phyloP scores from a whole-genome alignment of 2,329 filamentous ascomycete genomes.

The Pseudopyrenochaeta lycopersici region DNA sequence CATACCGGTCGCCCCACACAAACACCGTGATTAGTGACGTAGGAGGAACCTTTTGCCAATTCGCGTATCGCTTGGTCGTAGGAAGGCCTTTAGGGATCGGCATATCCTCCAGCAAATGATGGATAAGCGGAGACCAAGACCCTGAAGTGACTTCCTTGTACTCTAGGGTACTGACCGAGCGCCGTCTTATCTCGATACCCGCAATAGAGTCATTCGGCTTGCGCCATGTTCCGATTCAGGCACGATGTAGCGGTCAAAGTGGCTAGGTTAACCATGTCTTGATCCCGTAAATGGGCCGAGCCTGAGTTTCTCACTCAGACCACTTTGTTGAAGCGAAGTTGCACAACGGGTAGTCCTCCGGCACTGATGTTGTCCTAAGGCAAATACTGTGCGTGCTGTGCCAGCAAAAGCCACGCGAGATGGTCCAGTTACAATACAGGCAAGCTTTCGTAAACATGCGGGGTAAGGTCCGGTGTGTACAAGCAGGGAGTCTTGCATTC shows the following conservation, averaged over 20 bases:
- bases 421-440: not conserved
- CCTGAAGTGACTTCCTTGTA: not conserved
- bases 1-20: not conserved
- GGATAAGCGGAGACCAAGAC: not conserved
- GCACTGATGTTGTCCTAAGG: not conserved
- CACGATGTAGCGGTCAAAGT: not conserved
- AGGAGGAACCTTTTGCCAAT: not conserved
- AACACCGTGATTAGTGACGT: not conserved
- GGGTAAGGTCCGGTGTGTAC: slow-evolving; percentile 6
- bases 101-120: not conserved
- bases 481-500: slow-evolving; percentile 1
- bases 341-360: not conserved
- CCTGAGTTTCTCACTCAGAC: not conserved
- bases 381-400: not conserved
- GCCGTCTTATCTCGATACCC: not conserved
- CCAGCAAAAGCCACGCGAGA: not conserved
- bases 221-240: slow-evolving; percentile 1
- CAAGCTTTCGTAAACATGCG: slow-evolving; percentile 2
- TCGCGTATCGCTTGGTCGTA: not conserved
- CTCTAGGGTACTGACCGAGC: not conserved
- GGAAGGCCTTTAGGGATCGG: not conserved
- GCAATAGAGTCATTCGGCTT: not conserved
- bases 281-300: not conserved
- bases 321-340: not conserved
- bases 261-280: not conserved